phyloP scores from a whole-genome alignment of 768 basidiomycete genomes.

The Collybiopsis luxurians region DNA sequence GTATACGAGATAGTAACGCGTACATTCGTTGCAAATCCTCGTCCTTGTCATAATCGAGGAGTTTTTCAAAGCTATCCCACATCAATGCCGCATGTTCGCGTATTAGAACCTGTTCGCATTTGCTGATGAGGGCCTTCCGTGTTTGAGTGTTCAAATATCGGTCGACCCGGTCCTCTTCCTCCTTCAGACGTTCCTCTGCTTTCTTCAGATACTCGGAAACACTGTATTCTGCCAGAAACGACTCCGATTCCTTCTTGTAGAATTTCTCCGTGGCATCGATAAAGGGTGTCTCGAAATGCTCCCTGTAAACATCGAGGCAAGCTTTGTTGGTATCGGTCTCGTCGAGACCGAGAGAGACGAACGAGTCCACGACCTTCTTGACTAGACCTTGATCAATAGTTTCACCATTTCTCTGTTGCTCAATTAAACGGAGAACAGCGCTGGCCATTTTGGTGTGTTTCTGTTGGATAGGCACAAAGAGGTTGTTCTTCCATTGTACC shows the following conservation, averaged over 20 bases:
- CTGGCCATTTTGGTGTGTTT: constrained; percentile 80
- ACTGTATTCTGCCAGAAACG: constrained; percentile 84
- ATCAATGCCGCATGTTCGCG: constrained; percentile 79
- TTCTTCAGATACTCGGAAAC: constrained; percentile 95
- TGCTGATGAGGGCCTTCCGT: constrained; percentile 72
- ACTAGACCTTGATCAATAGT: constrained; percentile 89
- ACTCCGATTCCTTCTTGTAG: constrained; percentile 89
- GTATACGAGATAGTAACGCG: constrained; percentile 84
- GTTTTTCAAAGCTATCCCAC: constrained; percentile 89
- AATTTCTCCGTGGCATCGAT: constrained; percentile 85
- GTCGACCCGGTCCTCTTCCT: constrained; percentile 95
- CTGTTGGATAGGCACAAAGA: constrained; percentile 86
- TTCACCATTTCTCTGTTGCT: constrained; percentile 92
- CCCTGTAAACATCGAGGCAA: constrained; percentile 90
- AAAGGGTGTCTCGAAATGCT: constrained; percentile 89
- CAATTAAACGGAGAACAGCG: constrained; percentile 87
- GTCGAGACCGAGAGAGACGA: constrained; percentile 93
- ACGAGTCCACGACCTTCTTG: constrained; percentile 93
- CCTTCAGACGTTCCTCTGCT: constrained; percentile 87
- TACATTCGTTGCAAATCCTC: constrained; percentile 97
- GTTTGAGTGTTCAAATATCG: constrained; percentile 90
- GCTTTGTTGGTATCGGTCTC: constrained; percentile 89
- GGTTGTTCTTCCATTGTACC: constrained; percentile 92
- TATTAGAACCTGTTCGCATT: constrained; percentile 92
- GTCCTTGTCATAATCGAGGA: constrained; percentile 92